Evolutionary conservation across 208 protist species (phyloP).

Genomic region (Kentomonas sorsogonicus): DNA sequence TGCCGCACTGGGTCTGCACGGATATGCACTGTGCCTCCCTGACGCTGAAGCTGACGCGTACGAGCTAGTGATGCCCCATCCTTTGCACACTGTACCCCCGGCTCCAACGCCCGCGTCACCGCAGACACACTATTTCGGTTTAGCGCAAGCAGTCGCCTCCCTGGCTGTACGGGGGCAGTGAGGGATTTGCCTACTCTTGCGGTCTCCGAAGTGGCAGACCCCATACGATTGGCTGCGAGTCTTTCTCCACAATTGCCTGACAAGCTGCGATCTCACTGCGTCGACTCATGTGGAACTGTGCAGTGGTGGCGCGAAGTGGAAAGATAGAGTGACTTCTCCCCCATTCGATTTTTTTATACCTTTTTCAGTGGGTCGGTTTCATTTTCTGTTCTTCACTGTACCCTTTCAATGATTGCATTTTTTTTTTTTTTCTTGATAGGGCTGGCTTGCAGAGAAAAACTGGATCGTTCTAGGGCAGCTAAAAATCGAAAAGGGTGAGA

Average conservation of each 20-base stretch:
- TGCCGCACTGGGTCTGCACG: too few species aligned
- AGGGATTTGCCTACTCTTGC: constrained; percentile 43
- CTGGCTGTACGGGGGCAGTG: constrained; percentile 43
- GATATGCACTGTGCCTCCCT: too few species aligned
- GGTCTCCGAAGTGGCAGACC: constrained; percentile 57
- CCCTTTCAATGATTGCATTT: not conserved
- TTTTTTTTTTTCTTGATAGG: not conserved
- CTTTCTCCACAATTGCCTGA: not conserved
- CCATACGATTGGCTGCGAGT: constrained; percentile 28
- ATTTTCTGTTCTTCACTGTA: constrained; percentile 1
- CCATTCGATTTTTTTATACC: not conserved
- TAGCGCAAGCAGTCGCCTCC: constrained; percentile 6
- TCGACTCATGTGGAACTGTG: too few species aligned
- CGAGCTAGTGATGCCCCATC: too few species aligned
- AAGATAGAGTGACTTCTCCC: not conserved
- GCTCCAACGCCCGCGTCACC: too few species aligned
- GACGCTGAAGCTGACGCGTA: too few species aligned
- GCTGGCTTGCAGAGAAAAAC: too few species aligned
- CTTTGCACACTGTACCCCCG: too few species aligned
- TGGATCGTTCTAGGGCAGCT: not conserved
- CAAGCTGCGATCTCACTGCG: too few species aligned
- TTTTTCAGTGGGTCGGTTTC: not conserved
- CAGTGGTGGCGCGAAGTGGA: too few species aligned
- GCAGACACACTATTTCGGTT: not conserved
- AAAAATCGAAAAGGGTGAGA: not conserved